Evolutionary conservation across 2,329 filamentous ascomycete species (phyloP), one percentile per base, ranked within the genome.

Genomic region (Fusarium incarnatum): DNA sequence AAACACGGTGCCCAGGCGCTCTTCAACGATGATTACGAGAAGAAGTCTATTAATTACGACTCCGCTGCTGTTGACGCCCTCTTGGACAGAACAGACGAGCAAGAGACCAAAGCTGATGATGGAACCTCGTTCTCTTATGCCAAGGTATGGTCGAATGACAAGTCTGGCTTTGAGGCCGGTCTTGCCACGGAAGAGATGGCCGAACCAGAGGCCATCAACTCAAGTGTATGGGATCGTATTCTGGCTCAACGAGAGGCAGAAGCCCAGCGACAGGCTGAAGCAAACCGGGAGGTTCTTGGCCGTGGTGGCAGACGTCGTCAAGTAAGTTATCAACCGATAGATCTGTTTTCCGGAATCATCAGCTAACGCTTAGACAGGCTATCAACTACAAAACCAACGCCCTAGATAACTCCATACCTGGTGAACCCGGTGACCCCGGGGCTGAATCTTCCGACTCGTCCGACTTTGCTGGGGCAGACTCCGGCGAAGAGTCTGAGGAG

Each of bases 51-150:
- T 64, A 86, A 86, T 7, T 99, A 98, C 75, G 94, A 98, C 75
- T 83, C 87, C 1, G 87, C 89, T 2, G 92, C 93, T 1, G 89
- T 99, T n/a, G 94, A 98, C 55, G 93, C 92, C 71, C 86, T 99
- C 15, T 85, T 99, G n/a, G 94, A 98, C 77, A 89, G 96, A 48
- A 93, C 91, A 45, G 88, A 93, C 68, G 88, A 92, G 28, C 94
- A 97, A 76, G 88, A 92, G 69, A 92, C 90, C 58, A 83, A 86
- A 3, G 87, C 88, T 12, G 86, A 89, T 4, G 89, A 94, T 50
- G 92, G 97, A 77, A 91, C 89, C 0, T 92, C 94, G 59, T 99
- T 98, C 78, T 93, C 92, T 7, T 93, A 96, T 79, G 95, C 95
- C 41, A 89, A 93, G 46, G 91, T 99, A 3, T 99, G 96, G 96